Evolutionary conservation across 768 basidiomycete species (phyloP), one percentile per base, ranked within the genome.

Genomic region (Rhodotorula kratochvilovae): DNA sequence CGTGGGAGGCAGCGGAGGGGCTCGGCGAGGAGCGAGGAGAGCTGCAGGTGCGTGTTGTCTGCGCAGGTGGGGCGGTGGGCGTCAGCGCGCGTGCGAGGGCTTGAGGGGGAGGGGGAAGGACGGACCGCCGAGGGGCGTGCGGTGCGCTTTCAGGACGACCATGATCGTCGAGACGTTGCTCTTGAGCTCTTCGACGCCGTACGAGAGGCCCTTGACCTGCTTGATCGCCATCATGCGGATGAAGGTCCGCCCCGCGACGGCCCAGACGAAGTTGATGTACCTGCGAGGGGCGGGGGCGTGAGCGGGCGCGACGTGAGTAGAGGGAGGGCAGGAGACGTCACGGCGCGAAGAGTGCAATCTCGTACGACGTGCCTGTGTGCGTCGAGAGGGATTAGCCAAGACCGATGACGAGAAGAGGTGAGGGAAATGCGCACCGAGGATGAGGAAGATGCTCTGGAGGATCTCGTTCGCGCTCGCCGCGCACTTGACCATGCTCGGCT

Each of bases 231-330:
- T 53, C 51, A 74, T 60, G 31, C 77, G 72, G 0, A 76, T 68
- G 35, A 77, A 66, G 15, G 75, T 76, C 17, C 75, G 72, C 0
- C 72, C 75, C 11, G 72, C 75, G 3, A 71, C 64, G 1, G 72
- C 69, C 72, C 72, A 76, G 35, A n/a, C 13, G 21, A 42, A 60
- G 57, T 42, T 42, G 39, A 46, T 51, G 36, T 21, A 45, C 23
- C 35, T 43, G 31, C 25, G 67, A 64, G 48, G 67, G 48, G 61
- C n/a, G n/a, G n/a, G n/a, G n/a, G n/a, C n/a, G n/a, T n/a, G n/a
- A n/a, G n/a, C n/a, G n/a, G n/a, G n/a, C n/a, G n/a, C n/a, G n/a
- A n/a, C n/a, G n/a, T n/a, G n/a, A n/a, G n/a, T n/a, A n/a, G n/a
- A n/a, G n/a, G n/a, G n/a, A n/a, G n/a, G n/a, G n/a, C n/a, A n/a